Base-by-base conservation (phyloP, 352 stramenopile species). In the Phytophthora idaei region DNA sequence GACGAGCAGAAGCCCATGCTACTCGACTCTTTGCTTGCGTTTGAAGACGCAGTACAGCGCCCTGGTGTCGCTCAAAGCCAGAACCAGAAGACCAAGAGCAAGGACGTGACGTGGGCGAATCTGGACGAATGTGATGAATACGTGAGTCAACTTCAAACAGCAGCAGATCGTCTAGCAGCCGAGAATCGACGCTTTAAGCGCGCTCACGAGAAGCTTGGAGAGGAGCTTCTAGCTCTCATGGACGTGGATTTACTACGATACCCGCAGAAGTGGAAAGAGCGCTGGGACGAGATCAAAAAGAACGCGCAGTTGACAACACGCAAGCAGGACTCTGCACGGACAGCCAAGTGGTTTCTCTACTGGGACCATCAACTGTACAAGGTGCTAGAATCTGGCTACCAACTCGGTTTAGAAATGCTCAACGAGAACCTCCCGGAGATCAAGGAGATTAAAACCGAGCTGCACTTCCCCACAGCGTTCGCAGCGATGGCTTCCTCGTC, bases 291-390 rank as follows among this genome's bases (percentile, higher is more conserved):
- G 3, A 86, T 98, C 73, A 94, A 94, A 49, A 78, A 81, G 27
- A 68, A 77, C 12, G 79, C 98, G 21, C 71, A 71, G n/a, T 46
- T 56, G 8, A 78, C 94, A 2, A 87, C 84, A 14, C 83, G 84
- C 14, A 94, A 93, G 34, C 97, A 98, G 63, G 76, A 92, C 21
- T 55, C 75, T 3, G 74, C 90, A 6, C 85, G 90, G 8, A 97
- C 94, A 32, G 81, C 78, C 51, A 93, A 95, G 46, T 99, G 95
- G 93, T 85, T 98, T 21, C 59, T 89, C 5, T 97, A 95, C 67
- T 99, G 95, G 96, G 93, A 99, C 67, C 78, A 97, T 54, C 95
- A 98, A 68, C 70, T 99, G 21, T 99, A 98, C 79, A 98, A 99
- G 54, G 92, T 95, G 4, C 69, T 99, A 2, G 95, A 98, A 62